phyloP scores from a whole-genome alignment of 2,329 filamentous ascomycete genomes.

The Emericellopsis cladophorae region DNA sequence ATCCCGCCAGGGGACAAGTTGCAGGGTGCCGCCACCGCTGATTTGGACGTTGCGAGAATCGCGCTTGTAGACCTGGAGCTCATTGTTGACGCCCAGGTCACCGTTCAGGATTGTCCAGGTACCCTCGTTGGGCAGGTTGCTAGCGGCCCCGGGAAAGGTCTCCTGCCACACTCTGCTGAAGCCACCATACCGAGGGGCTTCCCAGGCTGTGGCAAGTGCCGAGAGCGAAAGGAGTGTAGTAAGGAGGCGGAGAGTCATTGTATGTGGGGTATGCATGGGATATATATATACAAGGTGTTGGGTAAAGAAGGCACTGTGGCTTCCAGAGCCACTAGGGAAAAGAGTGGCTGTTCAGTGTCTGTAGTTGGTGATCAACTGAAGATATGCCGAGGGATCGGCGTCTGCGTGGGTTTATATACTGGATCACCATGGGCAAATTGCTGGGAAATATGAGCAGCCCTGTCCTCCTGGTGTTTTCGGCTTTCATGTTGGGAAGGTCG shows the following conservation, averaged over 20 bases:
- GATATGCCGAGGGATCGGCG: neutral
- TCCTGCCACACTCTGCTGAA: conserved; percentile 22
- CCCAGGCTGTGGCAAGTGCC: conserved; percentile 9
- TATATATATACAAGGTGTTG: neutral
- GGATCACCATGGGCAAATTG: too few species aligned
- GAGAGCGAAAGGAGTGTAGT: neutral
- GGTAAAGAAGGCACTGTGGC: neutral
- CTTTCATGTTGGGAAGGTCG: too few species aligned
- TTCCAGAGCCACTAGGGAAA: neutral
- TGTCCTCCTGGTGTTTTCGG: too few species aligned
- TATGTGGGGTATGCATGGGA: neutral
- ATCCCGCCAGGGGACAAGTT: conserved; percentile 29
- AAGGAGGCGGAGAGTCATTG: neutral
- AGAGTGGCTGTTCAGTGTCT: neutral
- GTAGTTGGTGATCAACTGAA: neutral
- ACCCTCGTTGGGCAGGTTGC: conserved; percentile 13
- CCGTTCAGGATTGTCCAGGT: conserved; percentile 20
- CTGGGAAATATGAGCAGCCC: too few species aligned
- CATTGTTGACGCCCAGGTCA: conserved; percentile 30
- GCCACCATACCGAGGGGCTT: conserved; percentile 18
- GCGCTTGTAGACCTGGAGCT: conserved; percentile 29
- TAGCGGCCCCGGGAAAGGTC: conserved; percentile 20
- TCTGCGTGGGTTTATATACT: neutral
- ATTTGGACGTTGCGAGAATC: conserved; percentile 30
- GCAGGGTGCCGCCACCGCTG: conserved; percentile 31